These are phyloP conservation scores for Dacryopinax spathularia DNA, from an alignment of 768 basidiomycete genomes.

Conservation along the genomic window DNA sequence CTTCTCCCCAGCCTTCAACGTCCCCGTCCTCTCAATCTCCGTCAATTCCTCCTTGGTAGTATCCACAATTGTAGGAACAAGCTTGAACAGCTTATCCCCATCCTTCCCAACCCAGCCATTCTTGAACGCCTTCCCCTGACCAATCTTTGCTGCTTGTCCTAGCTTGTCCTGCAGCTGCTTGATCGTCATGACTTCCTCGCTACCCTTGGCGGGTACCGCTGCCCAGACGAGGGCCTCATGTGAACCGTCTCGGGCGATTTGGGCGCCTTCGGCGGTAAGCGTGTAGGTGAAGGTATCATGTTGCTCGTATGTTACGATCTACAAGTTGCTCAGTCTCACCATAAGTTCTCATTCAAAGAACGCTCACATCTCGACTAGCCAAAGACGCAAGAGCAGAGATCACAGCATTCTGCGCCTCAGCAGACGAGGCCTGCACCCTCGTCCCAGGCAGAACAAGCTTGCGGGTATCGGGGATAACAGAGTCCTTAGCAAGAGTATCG, in stretches of 20 bases:
- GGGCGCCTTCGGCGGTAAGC: slow-evolving; percentile 68
- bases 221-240: slow-evolving; percentile 94
- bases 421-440: slow-evolving; percentile 36
- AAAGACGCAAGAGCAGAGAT: slow-evolving; percentile 88
- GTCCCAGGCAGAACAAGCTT: slow-evolving; percentile 52
- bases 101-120: slow-evolving; percentile 93
- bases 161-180: slow-evolving; percentile 58
- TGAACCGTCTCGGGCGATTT: slow-evolving; percentile 68
- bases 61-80: slow-evolving; percentile 61
- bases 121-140: slow-evolving; percentile 92
- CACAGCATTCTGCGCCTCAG: slow-evolving; percentile 69
- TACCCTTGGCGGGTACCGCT: slow-evolving; percentile 57
- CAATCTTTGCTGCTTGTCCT: slow-evolving; percentile 82
- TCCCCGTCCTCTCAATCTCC: slow-evolving; percentile 59
- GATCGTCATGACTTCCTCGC: slow-evolving; percentile 49
- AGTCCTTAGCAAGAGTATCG: slow-evolving; percentile 45
- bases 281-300: slow-evolving; percentile 61
- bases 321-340: neutral
- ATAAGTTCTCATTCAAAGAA: slow-evolving; percentile 16
- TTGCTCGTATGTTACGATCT: slow-evolving; percentile 76
- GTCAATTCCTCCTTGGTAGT: slow-evolving; percentile 57
- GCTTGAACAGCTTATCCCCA: slow-evolving; percentile 70
- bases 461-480: slow-evolving; percentile 53
- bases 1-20: slow-evolving; percentile 63
- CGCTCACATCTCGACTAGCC: slow-evolving; percentile 57